A percentile compares a stretch with the other conserved stretches of the same genome.
Evolutionary conservation across 1,284 basidiomycete genomes (phyloP).

Genomic region (Leccinum pallidistipes): DNA sequence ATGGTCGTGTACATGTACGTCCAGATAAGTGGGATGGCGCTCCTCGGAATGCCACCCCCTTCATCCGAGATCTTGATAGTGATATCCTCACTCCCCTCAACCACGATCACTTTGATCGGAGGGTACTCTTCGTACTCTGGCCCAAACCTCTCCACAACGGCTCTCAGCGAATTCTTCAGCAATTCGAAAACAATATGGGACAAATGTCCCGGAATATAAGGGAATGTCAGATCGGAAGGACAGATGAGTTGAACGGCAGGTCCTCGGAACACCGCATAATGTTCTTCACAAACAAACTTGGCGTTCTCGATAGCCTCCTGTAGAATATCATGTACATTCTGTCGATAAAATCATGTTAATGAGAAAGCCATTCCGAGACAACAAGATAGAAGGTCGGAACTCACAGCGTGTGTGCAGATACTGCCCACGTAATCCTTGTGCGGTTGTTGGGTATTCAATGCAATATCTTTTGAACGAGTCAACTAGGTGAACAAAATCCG

Average conservation of each 20-base stretch:
- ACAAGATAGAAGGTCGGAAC: slow-evolving; percentile 28
- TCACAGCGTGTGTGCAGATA: slow-evolving; percentile 89
- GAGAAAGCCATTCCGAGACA: slow-evolving; percentile 1
- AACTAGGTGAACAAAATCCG: not conserved
- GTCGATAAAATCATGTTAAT: not conserved
- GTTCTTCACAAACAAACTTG: slow-evolving; percentile 96
- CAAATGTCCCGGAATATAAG: slow-evolving; percentile 95
- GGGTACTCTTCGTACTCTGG: slow-evolving; percentile 86
- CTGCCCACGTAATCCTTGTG: slow-evolving; percentile 95
- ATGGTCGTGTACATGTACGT: slow-evolving; percentile 99
- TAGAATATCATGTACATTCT: slow-evolving; percentile 92
- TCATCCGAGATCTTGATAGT: slow-evolving; percentile 98
- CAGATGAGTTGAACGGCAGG: slow-evolving; percentile 97
- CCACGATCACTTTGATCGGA: slow-evolving; percentile 95
- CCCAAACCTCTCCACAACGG: slow-evolving; percentile 92
- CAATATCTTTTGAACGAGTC: slow-evolving; percentile 63
- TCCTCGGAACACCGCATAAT: slow-evolving; percentile 93
- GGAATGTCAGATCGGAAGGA: slow-evolving; percentile 83
- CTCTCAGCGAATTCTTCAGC: slow-evolving; percentile 95
- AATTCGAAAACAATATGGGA: slow-evolving; percentile 97
- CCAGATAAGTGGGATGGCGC: slow-evolving; percentile 94
- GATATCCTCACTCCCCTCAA: slow-evolving; percentile 95
- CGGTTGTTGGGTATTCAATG: slow-evolving; percentile 84
- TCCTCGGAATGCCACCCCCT: slow-evolving; percentile 92
- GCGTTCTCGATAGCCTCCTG: slow-evolving; percentile 99